Percentiles rank a stretch among this genome's conserved stretches.
These are phyloP conservation scores for Neopestalotiopsis clavispora DNA, from an alignment of 2,329 filamentous ascomycete species.

Conservation along the genomic window DNA sequence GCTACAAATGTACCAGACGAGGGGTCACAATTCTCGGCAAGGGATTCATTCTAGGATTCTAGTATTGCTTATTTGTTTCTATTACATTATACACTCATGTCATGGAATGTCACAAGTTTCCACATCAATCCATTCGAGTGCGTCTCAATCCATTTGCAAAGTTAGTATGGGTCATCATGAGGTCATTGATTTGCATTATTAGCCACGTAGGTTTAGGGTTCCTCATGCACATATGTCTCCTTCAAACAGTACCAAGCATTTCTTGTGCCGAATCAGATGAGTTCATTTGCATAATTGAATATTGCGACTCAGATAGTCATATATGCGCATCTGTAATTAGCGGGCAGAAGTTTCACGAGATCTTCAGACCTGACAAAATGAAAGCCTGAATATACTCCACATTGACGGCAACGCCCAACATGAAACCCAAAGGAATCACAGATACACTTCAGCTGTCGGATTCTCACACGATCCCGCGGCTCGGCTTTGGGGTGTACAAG, in stretches of 20 bases:
- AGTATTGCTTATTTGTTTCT: not conserved
- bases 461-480: constrained; percentile 60
- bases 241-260: not conserved
- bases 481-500: constrained; percentile 76
- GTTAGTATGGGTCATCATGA: constrained; percentile 8
- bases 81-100: not conserved
- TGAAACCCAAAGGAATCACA: constrained; percentile 34
- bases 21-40: not conserved
- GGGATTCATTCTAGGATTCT: not conserved
- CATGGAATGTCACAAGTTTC: not conserved
- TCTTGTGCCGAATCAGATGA: not conserved
- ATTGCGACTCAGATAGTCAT: not conserved
- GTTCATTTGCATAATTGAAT: not conserved
- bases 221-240: not conserved
- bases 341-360: not conserved
- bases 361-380: not conserved
- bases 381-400: too few relatives aligned
- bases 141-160: not conserved
- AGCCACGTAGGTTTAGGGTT: not conserved
- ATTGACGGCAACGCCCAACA: not conserved
- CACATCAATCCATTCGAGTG: not conserved
- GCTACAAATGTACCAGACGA: not conserved
- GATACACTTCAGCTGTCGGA: constrained; percentile 56
- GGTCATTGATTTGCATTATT: not conserved
- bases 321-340: not conserved